These are phyloP conservation scores for Cyclotella kingstonii DNA, from an alignment of 108 stramenopile genomes.

Conservation along the genomic window DNA sequence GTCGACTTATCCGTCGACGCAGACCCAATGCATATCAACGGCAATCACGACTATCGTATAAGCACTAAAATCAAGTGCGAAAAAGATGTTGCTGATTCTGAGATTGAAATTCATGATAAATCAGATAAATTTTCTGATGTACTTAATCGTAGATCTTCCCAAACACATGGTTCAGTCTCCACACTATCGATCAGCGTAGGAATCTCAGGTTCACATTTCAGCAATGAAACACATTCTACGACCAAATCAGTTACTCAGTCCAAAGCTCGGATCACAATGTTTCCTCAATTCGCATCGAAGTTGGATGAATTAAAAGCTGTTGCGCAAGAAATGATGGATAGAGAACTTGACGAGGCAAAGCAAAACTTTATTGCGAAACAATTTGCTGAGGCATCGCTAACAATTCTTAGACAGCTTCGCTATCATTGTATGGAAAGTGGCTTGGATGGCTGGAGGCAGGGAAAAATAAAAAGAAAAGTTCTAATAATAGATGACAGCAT, in stretches of 20 bases:
- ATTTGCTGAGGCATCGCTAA: conserved; percentile 86
- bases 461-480: conserved; percentile 77
- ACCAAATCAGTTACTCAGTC: conserved; percentile 22
- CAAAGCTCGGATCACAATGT: conserved; percentile 82
- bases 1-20: conserved; percentile 22
- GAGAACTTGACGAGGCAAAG: conserved; percentile 70
- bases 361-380: conserved; percentile 83
- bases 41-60: background rate
- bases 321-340: conserved; percentile 83
- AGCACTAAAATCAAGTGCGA: no score
- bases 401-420: conserved; percentile 84
- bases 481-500: conserved; percentile 87
- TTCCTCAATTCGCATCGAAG: conserved; percentile 73
- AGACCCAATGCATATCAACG: conserved; percentile 2
- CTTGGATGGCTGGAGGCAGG: conserved; percentile 89
- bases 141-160: background rate
- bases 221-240: background rate
- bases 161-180: conserved; percentile 24
- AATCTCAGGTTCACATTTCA: conserved; percentile 22
- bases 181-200: conserved; percentile 21
- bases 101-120: no score
- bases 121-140: no score
- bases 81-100: no score
- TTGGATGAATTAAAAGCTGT: conserved; percentile 75
- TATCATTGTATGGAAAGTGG: conserved; percentile 92